Conservation (phyloP, 352 stramenopile species). For the Phytophthora pisi region DNA sequence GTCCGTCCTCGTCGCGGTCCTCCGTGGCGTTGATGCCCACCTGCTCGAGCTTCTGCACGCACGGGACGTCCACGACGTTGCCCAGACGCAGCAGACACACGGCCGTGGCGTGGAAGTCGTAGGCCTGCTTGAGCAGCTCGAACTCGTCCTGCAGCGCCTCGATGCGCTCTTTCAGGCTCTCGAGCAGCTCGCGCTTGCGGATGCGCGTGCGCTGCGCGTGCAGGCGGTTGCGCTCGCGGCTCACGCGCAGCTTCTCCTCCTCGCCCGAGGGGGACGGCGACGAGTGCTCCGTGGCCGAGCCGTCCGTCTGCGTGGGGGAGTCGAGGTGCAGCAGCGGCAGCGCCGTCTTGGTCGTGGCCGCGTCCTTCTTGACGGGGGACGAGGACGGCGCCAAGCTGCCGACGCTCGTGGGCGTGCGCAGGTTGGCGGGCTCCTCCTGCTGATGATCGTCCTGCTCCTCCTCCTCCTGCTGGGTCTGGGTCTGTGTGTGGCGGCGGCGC, state of each 20-base stretch:
- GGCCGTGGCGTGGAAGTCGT: conserved; percentile 76
- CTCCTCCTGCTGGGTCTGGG: neutral
- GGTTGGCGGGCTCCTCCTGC: conserved; percentile 23
- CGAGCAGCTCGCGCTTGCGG: conserved; percentile 76
- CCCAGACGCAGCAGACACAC: conserved; percentile 66
- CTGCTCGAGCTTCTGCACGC: conserved; percentile 59
- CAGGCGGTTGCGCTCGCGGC: conserved; percentile 75
- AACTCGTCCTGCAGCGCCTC: conserved; percentile 63
- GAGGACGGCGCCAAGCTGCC: conserved; percentile 55
- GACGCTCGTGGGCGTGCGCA: conserved; percentile 66
- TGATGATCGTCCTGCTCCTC: no score
- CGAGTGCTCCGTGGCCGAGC: conserved; percentile 11
- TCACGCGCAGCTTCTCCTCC: conserved; percentile 75
- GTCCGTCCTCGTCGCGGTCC: conserved; percentile 43
- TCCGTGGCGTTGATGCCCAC: conserved; percentile 48
- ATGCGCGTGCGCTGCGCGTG: conserved; percentile 78
- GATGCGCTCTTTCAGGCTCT: conserved; percentile 79
- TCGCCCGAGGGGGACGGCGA: conserved; percentile 23
- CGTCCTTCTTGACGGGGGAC: conserved; percentile 73
- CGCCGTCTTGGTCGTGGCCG: conserved; percentile 27
- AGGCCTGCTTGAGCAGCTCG: conserved; percentile 70
- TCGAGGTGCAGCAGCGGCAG: conserved; percentile 52
- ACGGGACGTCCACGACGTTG: conserved; percentile 41
- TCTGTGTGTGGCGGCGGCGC: conserved; percentile 16
- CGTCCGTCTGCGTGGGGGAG: conserved; percentile 43